Conservation (phyloP, 2,329 filamentous ascomycete genomes). For the Sarocladiaceae sp. region DNA sequence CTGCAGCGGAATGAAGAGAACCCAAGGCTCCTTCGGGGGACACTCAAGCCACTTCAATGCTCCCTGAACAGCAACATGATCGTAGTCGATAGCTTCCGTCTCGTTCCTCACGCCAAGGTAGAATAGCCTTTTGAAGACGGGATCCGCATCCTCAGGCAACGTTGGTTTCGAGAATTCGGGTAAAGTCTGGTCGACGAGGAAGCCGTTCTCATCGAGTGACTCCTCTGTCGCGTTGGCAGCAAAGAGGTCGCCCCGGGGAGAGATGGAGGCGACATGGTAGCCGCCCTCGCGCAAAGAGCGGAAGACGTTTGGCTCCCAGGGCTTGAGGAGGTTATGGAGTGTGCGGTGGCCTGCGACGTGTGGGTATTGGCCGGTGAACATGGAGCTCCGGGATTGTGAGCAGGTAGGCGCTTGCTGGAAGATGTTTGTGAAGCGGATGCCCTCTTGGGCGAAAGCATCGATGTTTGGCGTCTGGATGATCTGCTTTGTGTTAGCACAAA, state of each 20-base stretch:
- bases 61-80: constrained; percentile 34
- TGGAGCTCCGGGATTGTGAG: constrained; percentile 38
- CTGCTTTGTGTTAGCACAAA: constrained; percentile 16
- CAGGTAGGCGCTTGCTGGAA: constrained; percentile 40
- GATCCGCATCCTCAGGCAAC: no score
- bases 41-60: constrained; percentile 37
- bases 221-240: constrained; percentile 36
- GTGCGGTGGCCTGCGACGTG: constrained; percentile 39
- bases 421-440: constrained; percentile 37
- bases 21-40: constrained; percentile 34
- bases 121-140: no score
- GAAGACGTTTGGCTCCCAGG: constrained; percentile 42
- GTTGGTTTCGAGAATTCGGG: constrained; percentile 25
- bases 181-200: constrained; percentile 30
- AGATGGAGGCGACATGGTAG: constrained; percentile 40
- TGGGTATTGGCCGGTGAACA: constrained; percentile 40
- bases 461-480: constrained; percentile 33
- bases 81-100: constrained; percentile 34
- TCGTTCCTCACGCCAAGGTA: constrained; percentile 34
- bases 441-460: constrained; percentile 30
- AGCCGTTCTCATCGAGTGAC: constrained; percentile 38
- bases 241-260: constrained; percentile 35
- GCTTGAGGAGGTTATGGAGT: constrained; percentile 40
- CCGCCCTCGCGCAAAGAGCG: constrained; percentile 29
- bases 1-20: constrained; percentile 34